These are phyloP conservation scores for Cucurbitaria berberidis DNA, from an alignment of 2,329 filamentous ascomycete species.

Conservation along the genomic window DNA sequence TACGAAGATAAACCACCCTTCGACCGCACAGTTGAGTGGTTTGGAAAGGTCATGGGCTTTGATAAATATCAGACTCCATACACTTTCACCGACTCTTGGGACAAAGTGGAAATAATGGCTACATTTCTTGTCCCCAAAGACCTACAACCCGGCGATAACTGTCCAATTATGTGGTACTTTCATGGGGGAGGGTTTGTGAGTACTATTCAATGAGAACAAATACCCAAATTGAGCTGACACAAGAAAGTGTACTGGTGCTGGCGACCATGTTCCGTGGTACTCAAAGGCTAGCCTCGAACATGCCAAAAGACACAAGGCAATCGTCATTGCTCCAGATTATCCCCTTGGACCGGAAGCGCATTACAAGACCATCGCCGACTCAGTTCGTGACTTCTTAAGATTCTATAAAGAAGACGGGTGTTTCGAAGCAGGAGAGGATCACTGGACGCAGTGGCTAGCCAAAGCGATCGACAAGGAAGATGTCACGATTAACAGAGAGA, in stretches of 20 bases:
- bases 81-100: slow-evolving; percentile 1
- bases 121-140: not conserved
- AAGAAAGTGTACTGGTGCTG: slow-evolving; percentile 2
- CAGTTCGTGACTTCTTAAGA: not conserved
- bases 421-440: not conserved
- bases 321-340: slow-evolving; percentile 8
- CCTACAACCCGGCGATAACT: not conserved
- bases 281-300: not conserved
- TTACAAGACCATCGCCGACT: not conserved
- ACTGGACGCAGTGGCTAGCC: not conserved
- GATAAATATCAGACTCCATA: not conserved
- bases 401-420: slow-evolving; percentile 1
- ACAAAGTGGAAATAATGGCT: not conserved
- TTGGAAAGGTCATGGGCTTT: not conserved
- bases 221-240: not conserved
- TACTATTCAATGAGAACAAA: not conserved
- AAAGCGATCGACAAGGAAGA: not conserved
- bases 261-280: slow-evolving; percentile 1
- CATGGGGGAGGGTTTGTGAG: slow-evolving; percentile 3
- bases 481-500: not conserved
- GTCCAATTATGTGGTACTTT: not conserved
- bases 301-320: not conserved
- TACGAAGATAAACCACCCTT: not conserved
- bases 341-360: slow-evolving; percentile 5
- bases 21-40: not conserved